A percentile compares a stretch with the other conserved stretches of the same genome.
phyloP scores from a whole-genome alignment of 805 yeast species.

The Kazachstania bromeliacearum region DNA sequence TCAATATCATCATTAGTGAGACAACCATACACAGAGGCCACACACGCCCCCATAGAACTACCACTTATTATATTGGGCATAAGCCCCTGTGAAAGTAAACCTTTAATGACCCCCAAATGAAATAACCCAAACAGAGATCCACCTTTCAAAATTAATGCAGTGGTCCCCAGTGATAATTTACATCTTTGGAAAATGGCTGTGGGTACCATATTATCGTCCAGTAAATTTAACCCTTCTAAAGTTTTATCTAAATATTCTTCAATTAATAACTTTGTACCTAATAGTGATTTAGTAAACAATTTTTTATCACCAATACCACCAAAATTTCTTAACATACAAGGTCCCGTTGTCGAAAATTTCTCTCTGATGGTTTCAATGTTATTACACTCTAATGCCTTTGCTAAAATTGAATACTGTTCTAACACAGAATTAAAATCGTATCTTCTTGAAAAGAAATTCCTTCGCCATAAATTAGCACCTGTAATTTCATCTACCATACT shows the following conservation, averaged over 20 bases:
- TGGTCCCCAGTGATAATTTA: constrained; percentile 77
- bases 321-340: constrained; percentile 64
- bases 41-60: constrained; percentile 87
- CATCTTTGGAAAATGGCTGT: constrained; percentile 74
- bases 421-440: constrained; percentile 80
- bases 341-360: constrained; percentile 62
- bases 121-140: constrained; percentile 92
- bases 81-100: constrained; percentile 62
- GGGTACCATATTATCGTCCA: constrained; percentile 44
- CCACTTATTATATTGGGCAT: constrained; percentile 86
- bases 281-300: constrained; percentile 68
- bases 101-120: constrained; percentile 86
- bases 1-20: constrained; percentile 56
- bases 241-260: constrained; percentile 61
- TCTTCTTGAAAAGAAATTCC: constrained; percentile 68
- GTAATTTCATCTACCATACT: constrained; percentile 40
- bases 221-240: constrained; percentile 59
- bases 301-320: constrained; percentile 80
- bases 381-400: constrained; percentile 45
- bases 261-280: constrained; percentile 82
- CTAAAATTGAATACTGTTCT: constrained; percentile 55
- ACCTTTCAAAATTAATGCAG: constrained; percentile 87
- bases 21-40: constrained; percentile 78
- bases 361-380: constrained; percentile 55
- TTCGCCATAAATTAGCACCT: constrained; percentile 61